Evolutionary conservation across 352 stramenopile genomes (phyloP).

Genomic region (Phytophthora sp.): DNA sequence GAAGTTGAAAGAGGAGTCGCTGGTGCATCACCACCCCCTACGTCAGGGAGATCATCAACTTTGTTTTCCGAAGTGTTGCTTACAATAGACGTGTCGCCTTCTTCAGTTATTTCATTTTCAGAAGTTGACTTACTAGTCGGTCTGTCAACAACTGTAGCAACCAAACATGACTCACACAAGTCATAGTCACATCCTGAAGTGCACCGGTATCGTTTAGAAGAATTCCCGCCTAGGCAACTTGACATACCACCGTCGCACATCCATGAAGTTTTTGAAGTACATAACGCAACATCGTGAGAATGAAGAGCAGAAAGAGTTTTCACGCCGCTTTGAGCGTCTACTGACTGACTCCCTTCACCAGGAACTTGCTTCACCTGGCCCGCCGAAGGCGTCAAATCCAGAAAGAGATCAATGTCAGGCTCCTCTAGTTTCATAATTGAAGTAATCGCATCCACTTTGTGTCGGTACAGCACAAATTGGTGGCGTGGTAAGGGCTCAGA

Average conservation of each 20-base stretch:
- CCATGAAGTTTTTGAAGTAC: constrained; percentile 64
- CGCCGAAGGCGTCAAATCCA: constrained; percentile 44
- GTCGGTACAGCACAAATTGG: constrained; percentile 68
- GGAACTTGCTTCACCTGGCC: constrained; percentile 2
- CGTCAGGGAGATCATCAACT: neutral
- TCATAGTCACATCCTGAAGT: constrained; percentile 76
- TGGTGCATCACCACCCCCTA: neutral
- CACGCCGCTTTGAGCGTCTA: constrained; percentile 11
- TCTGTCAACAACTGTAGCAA: constrained; percentile 44
- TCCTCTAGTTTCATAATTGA: constrained; percentile 61
- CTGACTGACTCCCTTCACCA: neutral
- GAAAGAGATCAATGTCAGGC: constrained; percentile 57
- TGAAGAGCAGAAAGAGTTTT: constrained; percentile 56
- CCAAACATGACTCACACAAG: constrained; percentile 69
- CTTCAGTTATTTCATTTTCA: constrained; percentile 10
- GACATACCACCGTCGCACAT: constrained; percentile 72
- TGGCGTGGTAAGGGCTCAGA: constrained; percentile 40
- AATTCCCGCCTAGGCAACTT: constrained; percentile 65
- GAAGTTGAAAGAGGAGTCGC: neutral
- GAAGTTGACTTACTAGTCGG: constrained; percentile 4
- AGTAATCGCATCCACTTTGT: constrained; percentile 53
- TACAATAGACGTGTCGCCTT: neutral
- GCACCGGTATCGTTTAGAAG: constrained; percentile 64
- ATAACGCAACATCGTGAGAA: constrained; percentile 54
- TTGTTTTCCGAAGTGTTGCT: constrained; percentile 6